Evolutionary conservation across 1,284 basidiomycete species (phyloP).

Genomic region (Peniophora sp.): DNA sequence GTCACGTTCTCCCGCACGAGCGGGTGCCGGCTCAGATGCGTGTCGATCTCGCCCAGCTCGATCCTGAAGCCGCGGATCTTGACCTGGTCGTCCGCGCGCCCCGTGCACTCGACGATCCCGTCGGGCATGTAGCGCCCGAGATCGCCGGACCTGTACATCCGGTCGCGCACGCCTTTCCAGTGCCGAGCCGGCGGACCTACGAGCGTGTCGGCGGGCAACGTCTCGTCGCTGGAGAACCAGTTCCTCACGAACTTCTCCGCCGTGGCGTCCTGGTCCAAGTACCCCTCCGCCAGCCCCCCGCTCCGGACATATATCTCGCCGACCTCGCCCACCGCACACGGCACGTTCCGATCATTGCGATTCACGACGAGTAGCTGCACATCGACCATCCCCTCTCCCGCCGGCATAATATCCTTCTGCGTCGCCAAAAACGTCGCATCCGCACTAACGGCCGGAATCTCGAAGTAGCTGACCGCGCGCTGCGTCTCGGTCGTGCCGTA

Average conservation of each 20-base stretch:
- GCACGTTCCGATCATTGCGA: slow-evolving; percentile 80
- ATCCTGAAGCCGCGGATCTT: slow-evolving; percentile 99
- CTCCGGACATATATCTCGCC: slow-evolving; percentile 99
- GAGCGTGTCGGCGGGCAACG: slow-evolving; percentile 65
- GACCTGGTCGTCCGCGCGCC: slow-evolving; percentile 97
- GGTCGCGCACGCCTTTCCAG: slow-evolving; percentile 97
- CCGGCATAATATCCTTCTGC: slow-evolving; percentile 98
- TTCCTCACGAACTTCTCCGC: slow-evolving; percentile 89
- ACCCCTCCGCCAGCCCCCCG: slow-evolving; percentile 94
- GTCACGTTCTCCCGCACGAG: slow-evolving; percentile 96
- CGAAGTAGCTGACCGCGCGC: slow-evolving; percentile 96
- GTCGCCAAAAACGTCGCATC: slow-evolving; percentile 89
- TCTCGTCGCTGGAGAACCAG: slow-evolving; percentile 68
- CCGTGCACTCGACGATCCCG: slow-evolving; percentile 95
- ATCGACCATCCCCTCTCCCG: slow-evolving; percentile 96
- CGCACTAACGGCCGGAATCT: slow-evolving; percentile 79
- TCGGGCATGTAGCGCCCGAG: slow-evolving; percentile 91
- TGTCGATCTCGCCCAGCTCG: slow-evolving; percentile 98
- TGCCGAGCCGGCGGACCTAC: slow-evolving; percentile 66
- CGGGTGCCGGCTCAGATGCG: slow-evolving; percentile 89
- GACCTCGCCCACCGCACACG: slow-evolving; percentile 93
- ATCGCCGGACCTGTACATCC: slow-evolving; percentile 98
- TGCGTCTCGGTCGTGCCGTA: slow-evolving; percentile 99
- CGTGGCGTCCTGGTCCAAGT: slow-evolving; percentile 80
- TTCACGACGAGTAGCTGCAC: slow-evolving; percentile 98